Evolutionary conservation across 805 yeast genomes (phyloP).

Genomic region (Kazachstania martiniae): DNA sequence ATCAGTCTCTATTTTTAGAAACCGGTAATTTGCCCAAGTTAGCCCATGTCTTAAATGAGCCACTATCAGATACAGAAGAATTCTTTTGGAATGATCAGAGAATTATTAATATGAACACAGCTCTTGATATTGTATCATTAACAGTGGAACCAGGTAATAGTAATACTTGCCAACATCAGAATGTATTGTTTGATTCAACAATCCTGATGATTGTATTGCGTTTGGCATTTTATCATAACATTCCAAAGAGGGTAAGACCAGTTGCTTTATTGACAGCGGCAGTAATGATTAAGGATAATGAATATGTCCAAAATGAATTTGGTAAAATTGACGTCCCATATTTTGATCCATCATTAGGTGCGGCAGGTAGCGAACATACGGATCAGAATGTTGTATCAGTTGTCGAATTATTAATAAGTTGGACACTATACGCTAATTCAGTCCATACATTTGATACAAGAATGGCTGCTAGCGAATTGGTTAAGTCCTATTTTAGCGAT

Average conservation of each 20-base stretch:
- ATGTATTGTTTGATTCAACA: constrained; percentile 46
- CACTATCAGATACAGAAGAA: constrained; percentile 34
- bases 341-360: constrained; percentile 54
- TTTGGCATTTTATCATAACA: constrained; percentile 55
- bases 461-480: constrained; percentile 53
- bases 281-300: constrained; percentile 59
- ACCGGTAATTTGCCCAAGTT: constrained; percentile 66
- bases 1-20: constrained; percentile 81
- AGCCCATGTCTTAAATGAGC: constrained; percentile 52
- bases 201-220: constrained; percentile 55
- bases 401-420: constrained; percentile 59
- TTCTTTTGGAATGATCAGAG: constrained; percentile 75
- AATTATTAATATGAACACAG: constrained; percentile 49
- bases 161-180: constrained; percentile 50
- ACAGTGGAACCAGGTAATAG: constrained; percentile 69
- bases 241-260: constrained; percentile 58
- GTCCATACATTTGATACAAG: constrained; percentile 79
- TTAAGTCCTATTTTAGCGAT: constrained; percentile 57
- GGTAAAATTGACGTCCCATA: constrained; percentile 86
- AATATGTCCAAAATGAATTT: constrained; percentile 57
- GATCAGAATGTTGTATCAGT: constrained; percentile 45
- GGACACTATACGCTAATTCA: constrained; percentile 73
- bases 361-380: constrained; percentile 3
- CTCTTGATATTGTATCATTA: constrained; percentile 60
- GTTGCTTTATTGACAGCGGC: constrained; percentile 66